Evolutionary conservation across 192 early-diverging fungal genomes (phyloP), one percentile per base, ranked within the genome.

Genomic region (Backusella liffmaniae): DNA sequence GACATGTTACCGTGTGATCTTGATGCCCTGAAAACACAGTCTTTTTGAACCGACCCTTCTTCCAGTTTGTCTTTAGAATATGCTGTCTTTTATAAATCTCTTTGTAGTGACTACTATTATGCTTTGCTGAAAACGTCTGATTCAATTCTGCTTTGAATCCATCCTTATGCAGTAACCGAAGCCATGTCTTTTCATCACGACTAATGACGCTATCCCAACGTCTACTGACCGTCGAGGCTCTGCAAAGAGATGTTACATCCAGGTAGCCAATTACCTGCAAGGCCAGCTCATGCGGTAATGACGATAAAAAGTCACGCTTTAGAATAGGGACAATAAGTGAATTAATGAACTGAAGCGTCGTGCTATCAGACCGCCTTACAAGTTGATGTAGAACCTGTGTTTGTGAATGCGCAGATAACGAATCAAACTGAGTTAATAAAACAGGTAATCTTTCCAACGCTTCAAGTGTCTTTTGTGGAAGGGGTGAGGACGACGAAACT

Each of bases 251-350:
- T 21, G 85, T 77, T 10, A 94, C 84, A 71, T 97, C 97, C 74
- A 99, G 86, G 73, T 93, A 95, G 37, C 87, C 80, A 23, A 99
- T 87, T 77, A 98, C 90, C 67, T 95, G 92, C 66, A 92, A 88
- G 49, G 88, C 79, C n/a, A 93, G 80, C 71, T 94, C 92, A 26
- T 81, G 62, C 12, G 94, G 94, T 73, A 95, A 80, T 2, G 86
- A 85, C 26, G 86, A 87, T 12, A 99, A 70, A 84, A 97, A 96
- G 85, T 99, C 96, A 79, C 93, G 88, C 74, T 95, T 94, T 77
- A 98, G 86, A 15, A 92, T 90, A 1, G 97, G 95, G 41, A 93
- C 84, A 70, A 99, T 90, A 15, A 95, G 82, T 29, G 92, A 88
- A 67, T 90, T 91, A 13, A 95, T 92, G 84, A 95, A 95, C 82